These are phyloP conservation scores for Tuber borchii DNA, from an alignment of 495 filamentous ascomycete genomes.

Conservation along the genomic window DNA sequence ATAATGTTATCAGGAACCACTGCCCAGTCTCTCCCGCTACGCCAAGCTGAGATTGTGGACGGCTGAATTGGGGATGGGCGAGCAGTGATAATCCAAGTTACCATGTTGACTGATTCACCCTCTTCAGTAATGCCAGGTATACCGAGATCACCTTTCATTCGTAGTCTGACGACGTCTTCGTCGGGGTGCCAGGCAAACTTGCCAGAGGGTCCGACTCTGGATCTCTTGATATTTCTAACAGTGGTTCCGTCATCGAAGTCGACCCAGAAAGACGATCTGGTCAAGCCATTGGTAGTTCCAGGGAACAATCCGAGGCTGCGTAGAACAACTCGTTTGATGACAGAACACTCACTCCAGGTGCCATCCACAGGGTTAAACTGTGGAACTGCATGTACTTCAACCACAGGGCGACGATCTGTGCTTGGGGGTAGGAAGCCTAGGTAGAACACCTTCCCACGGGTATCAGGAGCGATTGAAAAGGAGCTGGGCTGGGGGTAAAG, in stretches of 20 bases:
- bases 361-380: conserved; percentile 23
- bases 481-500: conserved; percentile 32
- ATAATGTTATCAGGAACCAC: conserved; percentile 6
- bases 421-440: conserved; percentile 37
- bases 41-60: conserved; percentile 34
- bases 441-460: conserved; percentile 34
- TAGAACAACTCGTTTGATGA: conserved; percentile 36
- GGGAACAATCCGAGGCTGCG: conserved; percentile 32
- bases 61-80: conserved; percentile 32
- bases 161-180: conserved; percentile 35
- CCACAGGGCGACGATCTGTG: conserved; percentile 36
- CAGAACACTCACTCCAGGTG: conserved; percentile 35
- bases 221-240: conserved; percentile 22
- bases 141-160: conserved; percentile 33
- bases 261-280: conserved; percentile 35
- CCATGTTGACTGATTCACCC: conserved; percentile 31
- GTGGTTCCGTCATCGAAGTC: conserved; percentile 32
- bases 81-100: conserved; percentile 36
- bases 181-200: conserved; percentile 25
- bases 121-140: conserved; percentile 28
- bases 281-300: conserved; percentile 23
- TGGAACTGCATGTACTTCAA: conserved; percentile 34
- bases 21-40: conserved; percentile 30
- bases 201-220: conserved; percentile 16
- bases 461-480: conserved; percentile 35